Base-by-base conservation (phyloP, 1,284 basidiomycete genomes). In the Inonotus obliquus region DNA sequence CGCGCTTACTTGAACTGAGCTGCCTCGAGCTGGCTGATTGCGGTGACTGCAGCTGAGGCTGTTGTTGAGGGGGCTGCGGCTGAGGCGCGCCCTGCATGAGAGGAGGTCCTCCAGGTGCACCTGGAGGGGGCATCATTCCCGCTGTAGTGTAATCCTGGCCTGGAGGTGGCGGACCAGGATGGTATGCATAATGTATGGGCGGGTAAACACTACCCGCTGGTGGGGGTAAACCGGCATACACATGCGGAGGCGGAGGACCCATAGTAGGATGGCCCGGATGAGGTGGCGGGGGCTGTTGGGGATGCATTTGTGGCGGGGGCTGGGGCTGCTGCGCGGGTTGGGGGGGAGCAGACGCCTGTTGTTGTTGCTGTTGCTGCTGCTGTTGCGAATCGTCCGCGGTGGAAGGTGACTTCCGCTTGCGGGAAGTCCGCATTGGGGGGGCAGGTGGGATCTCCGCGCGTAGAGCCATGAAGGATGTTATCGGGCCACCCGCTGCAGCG, bases 1-100 rank as follows among this genome's bases (percentile, higher is more conserved):
- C 91, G 11, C 90, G 82, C 71, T 92, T 92, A 70, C 85, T 89
- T 69, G 81, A 83, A 72, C 86, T 90, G 53, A 92, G 78, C 25
- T 68, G 63, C 7, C 71, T 66, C 29, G 47, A 51, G 6, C 54
- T 44, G n/a, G 44, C 60, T 5, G 9, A 35, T 51, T 25, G 59
- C 13, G 29, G 23, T 21, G 19, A 14, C 11, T 9, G n/a, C 45
- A 58, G 56, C 27, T 62, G 61, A 25, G 35, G 29, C 41, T 17
- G 17, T 49, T 61, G 60, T 19, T 48, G 49, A 25, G 44, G 49
- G 19, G 44, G 62, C 35, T 56, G 53, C 4, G 51, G 59, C 47
- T 56, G 63, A 6, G 54, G 60, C 14, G 44, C 27, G 13, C 39
- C 35, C 41, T 57, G 63, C 47, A 52, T 53, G 59, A 60, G 35